These are phyloP conservation scores for Leishmania tarentolae DNA, from an alignment of 208 protist genomes.

Conservation along the genomic window DNA sequence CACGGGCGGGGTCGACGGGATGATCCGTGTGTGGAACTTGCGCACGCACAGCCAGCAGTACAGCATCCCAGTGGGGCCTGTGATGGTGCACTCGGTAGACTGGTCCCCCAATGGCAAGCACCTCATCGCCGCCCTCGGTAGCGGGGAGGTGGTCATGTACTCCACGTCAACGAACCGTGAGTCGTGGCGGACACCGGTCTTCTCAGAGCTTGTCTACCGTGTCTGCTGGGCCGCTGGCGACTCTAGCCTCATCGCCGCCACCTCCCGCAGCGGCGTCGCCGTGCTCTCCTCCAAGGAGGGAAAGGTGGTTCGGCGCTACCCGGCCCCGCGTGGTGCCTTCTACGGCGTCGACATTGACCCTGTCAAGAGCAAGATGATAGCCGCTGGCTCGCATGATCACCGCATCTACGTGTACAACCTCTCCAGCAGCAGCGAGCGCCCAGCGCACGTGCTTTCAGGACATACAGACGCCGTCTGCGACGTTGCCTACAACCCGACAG, in stretches of 20 bases:
- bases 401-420: slow-evolving; percentile 81
- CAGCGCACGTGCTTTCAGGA: slow-evolving; percentile 60
- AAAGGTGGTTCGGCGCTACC: slow-evolving; percentile 71
- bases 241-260: slow-evolving; percentile 55
- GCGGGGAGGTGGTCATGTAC: slow-evolving; percentile 80
- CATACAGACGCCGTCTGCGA: slow-evolving; percentile 82
- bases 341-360: slow-evolving; percentile 80
- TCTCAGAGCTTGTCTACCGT: slow-evolving; percentile 47
- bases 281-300: slow-evolving; percentile 75
- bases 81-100: slow-evolving; percentile 77
- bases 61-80: slow-evolving; percentile 59
- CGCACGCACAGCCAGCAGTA: slow-evolving; percentile 49
- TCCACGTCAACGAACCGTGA: slow-evolving; percentile 63
- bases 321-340: slow-evolving; percentile 39
- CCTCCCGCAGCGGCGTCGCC: slow-evolving; percentile 56
- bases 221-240: slow-evolving; percentile 57
- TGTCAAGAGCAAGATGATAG: slow-evolving; percentile 59
- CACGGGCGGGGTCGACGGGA: slow-evolving; percentile 79
- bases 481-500: slow-evolving; percentile 76
- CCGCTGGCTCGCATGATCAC: slow-evolving; percentile 86
- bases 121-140: slow-evolving; percentile 67
- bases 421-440: slow-evolving; percentile 44
- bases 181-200: slow-evolving; percentile 61
- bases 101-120: slow-evolving; percentile 88
- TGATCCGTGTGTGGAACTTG: slow-evolving; percentile 88